phyloP scores from a whole-genome alignment of 225 moss, liverwort and hornwort species.

The Physcomitrellopsis africana region DNA sequence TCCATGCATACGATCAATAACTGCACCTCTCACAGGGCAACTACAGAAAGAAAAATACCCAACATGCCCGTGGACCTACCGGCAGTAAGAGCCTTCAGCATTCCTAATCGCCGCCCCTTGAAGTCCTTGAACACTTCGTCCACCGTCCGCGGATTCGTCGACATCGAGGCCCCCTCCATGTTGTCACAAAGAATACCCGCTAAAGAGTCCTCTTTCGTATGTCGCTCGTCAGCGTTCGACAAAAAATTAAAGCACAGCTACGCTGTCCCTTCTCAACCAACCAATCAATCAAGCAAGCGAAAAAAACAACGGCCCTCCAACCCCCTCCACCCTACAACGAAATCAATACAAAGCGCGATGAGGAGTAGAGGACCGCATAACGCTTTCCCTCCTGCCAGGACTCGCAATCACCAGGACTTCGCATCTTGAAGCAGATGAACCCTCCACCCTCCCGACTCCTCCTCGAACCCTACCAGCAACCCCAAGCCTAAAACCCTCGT shows the following conservation, averaged over 20 bases:
- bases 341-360: slow-evolving; percentile 28
- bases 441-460: slow-evolving; percentile 24
- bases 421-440: slow-evolving; percentile 46
- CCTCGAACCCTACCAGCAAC: slow-evolving; percentile 45
- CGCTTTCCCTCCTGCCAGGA: slow-evolving; percentile 35
- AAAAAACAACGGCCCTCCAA: not conserved
- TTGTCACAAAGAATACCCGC: slow-evolving; percentile 34
- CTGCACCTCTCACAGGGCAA: slow-evolving; percentile 29
- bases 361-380: slow-evolving; percentile 23
- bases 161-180: slow-evolving; percentile 71
- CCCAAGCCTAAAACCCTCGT: slow-evolving; percentile 51
- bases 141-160: slow-evolving; percentile 70
- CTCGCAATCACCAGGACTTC: slow-evolving; percentile 48
- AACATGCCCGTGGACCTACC: slow-evolving; percentile 41
- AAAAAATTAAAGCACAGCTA: not conserved
- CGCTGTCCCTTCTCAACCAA: not conserved
- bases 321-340: slow-evolving; percentile 11
- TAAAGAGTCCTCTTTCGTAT: not conserved
- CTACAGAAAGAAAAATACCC: slow-evolving; percentile 19
- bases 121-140: slow-evolving; percentile 78
- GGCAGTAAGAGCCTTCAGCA: slow-evolving; percentile 70
- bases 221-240: no score
- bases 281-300: not conserved
- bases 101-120: slow-evolving; percentile 71
- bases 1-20: slow-evolving; percentile 15